Percentiles rank a stretch among this genome's conserved stretches.
These are phyloP conservation scores for Plasmodium billcollinsi DNA, from an alignment of 169 alveolate species.

Conservation along the genomic window DNA sequence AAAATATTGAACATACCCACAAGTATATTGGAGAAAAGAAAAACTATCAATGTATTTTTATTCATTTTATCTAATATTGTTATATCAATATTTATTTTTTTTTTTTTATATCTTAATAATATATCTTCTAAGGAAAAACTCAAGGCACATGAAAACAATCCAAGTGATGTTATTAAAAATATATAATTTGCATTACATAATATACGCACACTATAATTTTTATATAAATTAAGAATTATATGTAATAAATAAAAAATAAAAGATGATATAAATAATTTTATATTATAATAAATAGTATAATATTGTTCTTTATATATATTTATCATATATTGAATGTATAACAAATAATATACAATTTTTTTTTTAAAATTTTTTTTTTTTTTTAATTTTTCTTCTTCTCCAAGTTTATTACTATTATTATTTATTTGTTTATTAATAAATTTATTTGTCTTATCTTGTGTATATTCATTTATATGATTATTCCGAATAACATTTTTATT, in stretches of 20 bases:
- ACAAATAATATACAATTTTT: not conserved
- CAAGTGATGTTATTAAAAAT: conserved; percentile 18
- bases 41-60: conserved; percentile 10
- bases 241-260: conserved; percentile 40
- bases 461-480: no score
- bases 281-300: not conserved
- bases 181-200: conserved; percentile 66
- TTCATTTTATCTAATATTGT: conserved; percentile 32
- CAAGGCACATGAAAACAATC: conserved; percentile 17
- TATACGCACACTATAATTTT: conserved; percentile 43
- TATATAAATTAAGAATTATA: conserved; percentile 9
- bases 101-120: not conserved
- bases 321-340: not conserved
- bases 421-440: no score
- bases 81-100: not conserved
- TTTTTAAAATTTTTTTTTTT: not conserved
- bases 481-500: no score
- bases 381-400: no score
- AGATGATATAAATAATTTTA: conserved; percentile 16
- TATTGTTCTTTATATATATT: not conserved
- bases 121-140: conserved; percentile 28
- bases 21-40: conserved; percentile 44
- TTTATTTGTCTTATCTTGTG: not conserved
- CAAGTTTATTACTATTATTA: no score
- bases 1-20: conserved; percentile 42